Percentiles rank a stretch among this genome's conserved stretches.
phyloP scores from a whole-genome alignment of 306 rosid genomes.

The barrel medic (Medicago truncatula) region DNA sequence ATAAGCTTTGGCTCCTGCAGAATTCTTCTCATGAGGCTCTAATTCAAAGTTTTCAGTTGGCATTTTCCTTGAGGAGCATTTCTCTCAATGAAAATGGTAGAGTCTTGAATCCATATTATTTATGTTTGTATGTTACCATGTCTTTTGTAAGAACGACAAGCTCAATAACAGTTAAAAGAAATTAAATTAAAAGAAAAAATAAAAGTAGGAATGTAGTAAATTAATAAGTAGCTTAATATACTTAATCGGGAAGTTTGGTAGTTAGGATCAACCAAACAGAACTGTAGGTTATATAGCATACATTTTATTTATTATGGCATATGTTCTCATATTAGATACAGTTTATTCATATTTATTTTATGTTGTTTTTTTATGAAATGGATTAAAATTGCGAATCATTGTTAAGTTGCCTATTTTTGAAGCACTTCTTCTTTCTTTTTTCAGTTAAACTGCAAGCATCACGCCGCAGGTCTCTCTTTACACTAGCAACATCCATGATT shows the following conservation, averaged over 20 bases:
- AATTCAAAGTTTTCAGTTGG: slow-evolving; percentile 84
- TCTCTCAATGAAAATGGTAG: slow-evolving; percentile 80
- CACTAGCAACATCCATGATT: slow-evolving; percentile 87
- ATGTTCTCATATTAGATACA: slow-evolving; percentile 19
- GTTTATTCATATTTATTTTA: slow-evolving; percentile 9
- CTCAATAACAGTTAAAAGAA: not conserved
- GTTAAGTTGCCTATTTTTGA: slow-evolving; percentile 44
- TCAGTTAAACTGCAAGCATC: slow-evolving; percentile 84
- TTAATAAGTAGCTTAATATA: too few relatives aligned
- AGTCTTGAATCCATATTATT: slow-evolving; percentile 38
- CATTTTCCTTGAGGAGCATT: slow-evolving; percentile 77
- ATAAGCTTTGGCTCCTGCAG: slow-evolving; percentile 55
- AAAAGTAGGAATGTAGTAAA: too few relatives aligned
- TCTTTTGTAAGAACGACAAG: not conserved
- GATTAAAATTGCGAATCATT: slow-evolving; percentile 26
- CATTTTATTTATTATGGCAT: slow-evolving; percentile 17
- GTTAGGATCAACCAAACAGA: too few relatives aligned
- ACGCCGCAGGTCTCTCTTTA: slow-evolving; percentile 81
- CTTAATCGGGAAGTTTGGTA: slow-evolving; percentile 14
- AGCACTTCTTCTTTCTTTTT: slow-evolving; percentile 36
- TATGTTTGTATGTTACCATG: slow-evolving; percentile 2
- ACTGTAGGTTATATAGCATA: not conserved
- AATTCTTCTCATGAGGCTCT: slow-evolving; percentile 89
- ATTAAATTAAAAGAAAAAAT: too few relatives aligned
- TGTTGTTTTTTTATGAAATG: slow-evolving; percentile 27